phyloP scores from a whole-genome alignment of 225 moss, liverwort and hornwort species.

The Bryum argenteum region DNA sequence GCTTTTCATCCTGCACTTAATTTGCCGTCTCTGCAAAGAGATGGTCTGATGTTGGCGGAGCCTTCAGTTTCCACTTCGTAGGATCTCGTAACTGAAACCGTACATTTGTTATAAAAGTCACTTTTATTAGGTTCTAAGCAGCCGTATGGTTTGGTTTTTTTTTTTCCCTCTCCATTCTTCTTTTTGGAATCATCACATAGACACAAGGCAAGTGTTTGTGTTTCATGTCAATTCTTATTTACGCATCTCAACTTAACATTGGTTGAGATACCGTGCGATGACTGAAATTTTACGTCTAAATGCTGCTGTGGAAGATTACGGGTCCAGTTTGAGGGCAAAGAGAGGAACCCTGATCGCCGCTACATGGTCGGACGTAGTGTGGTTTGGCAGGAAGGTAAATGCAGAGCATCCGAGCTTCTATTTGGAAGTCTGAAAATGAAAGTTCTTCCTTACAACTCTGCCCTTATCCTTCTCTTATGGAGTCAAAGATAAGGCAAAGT shows the following conservation, averaged over 20 bases:
- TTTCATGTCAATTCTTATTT: constrained; percentile 45
- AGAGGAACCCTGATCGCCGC: constrained; percentile 92
- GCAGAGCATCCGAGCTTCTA: constrained; percentile 99
- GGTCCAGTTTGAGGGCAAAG: constrained; percentile 99
- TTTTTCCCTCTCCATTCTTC: constrained; percentile 32
- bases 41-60: constrained; percentile 98
- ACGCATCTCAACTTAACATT: constrained; percentile 64
- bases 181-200: constrained; percentile 43
- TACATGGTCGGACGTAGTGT: constrained; percentile 92
- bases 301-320: constrained; percentile 99
- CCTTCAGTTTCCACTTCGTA: constrained; percentile 81
- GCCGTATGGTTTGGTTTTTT: constrained; percentile 52
- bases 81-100: constrained; percentile 72
- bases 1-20: constrained; percentile 93
- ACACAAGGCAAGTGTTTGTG: constrained; percentile 51
- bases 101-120: constrained; percentile 58
- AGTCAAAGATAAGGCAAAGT: constrained; percentile 82
- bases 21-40: constrained; percentile 96
- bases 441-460: constrained; percentile 91
- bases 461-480: constrained; percentile 79
- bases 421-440: constrained; percentile 99
- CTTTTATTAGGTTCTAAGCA: constrained; percentile 54
- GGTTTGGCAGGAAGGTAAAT: constrained; percentile 98
- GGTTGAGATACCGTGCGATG: constrained; percentile 71
- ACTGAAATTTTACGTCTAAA: constrained; percentile 97